Base-by-base conservation (phyloP, 192 early-diverging fungal genomes). In the Dispira parvispora region DNA sequence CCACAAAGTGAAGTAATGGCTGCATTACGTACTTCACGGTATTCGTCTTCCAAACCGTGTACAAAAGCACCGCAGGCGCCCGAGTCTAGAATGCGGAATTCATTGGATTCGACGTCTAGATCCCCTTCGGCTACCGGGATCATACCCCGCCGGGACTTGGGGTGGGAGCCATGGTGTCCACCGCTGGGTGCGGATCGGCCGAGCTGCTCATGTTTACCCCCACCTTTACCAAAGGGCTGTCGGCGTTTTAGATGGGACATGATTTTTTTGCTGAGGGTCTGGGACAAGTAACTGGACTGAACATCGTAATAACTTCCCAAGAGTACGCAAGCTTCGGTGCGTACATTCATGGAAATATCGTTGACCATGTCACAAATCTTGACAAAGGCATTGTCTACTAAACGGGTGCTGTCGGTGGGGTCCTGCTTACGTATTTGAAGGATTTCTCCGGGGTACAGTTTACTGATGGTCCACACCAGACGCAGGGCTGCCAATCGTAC, bases 31-130 rank as follows among this genome's bases (percentile, higher is more conserved):
- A 98, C 93, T 25, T 84, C 83, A 57, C 86, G 82, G 72, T 83
- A 93, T 74, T 97, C 91, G 73, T 98, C 96, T 66, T 98, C 96
- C 42, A 94, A 76, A 3, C 90, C 93, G 69, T 94, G 92, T 14
- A 98, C 84, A 80, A 98, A 98, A 0, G 89, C 90, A 9, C 96
- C 96, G 63, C 83, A 91, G 3, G 88, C 87, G 32, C 88, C 84
- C 0, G 89, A 84, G 61, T 91, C 89, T 44, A 90, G 65, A 23
- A 91, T 64, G 46, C 74, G 70, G 64, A 87, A 77, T 43, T 86
- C 81, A 25, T 84, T 75, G 11, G 83, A 78, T 28, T 82, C 77
- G 0, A 83, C 86, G 64, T 86, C 82, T 46, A 78, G 67, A 64
- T 88, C 84, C 20, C 84, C 87, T 23, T 80, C 74, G 6, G 84